Evolutionary conservation across 257 asterid species (phyloP), one percentile per base, ranked within the genome.

Genomic region (Haberlea rhodopensis): DNA sequence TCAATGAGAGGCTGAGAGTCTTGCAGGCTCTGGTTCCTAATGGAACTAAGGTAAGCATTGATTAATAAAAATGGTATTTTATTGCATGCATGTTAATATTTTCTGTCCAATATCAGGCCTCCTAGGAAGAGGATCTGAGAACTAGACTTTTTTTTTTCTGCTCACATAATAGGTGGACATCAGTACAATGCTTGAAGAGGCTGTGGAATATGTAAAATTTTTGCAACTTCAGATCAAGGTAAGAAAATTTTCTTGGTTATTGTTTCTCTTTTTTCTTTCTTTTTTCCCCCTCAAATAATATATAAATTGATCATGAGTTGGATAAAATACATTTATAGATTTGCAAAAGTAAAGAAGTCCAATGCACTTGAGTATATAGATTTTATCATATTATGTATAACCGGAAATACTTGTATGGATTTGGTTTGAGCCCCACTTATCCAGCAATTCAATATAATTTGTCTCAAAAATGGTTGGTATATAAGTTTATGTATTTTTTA

Each of bases 171-270:
- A 76, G 81, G 81, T 79, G 67, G 87, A 79, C 68, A 76, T 81
- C 32, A 81, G 87, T 78, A 81, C 87, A 54, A 81, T 81, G 87
- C 87, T 81, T 31, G 87, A 81, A 79, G 84, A 81, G 72, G 87
- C 87, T 43, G 87, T 81, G 46, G 78, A 74, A 25, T 81, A 81
- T 59, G 87, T 81, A 48, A 81, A 81, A 55, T 79, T 76, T 46
- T 54, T 81, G 73, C 87, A 81, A 75, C 82, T 79, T 52, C 87
- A 79, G 60, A 81, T 81, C 66, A 76, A 79, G 84, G 87, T 79
- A 78, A 16, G 26, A 15, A 37, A 43, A 43, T 15, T 13, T 0
- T 43, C 19, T 1, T 0, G 1, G 6, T 29, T 29, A 0, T 29
- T 29, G 8, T 29, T 6, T 29, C 0, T 29, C 6, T 29, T 29